Evolutionary conservation across 176 grass and related monocot genomes (phyloP).

Genomic region (Metroxylon sagu): DNA sequence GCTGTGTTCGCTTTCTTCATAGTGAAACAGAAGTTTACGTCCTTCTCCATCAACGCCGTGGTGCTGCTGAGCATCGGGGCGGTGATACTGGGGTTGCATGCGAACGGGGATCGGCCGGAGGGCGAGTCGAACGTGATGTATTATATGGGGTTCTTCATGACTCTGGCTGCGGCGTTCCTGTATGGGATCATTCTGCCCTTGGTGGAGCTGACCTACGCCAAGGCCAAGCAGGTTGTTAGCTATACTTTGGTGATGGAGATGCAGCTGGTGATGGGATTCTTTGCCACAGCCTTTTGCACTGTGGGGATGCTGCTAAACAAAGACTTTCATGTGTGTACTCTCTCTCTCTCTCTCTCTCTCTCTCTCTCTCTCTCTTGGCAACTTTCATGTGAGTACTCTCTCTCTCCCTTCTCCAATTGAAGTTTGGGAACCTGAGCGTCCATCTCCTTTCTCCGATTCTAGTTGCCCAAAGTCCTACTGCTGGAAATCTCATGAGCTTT

Average conservation of each 20-base stretch:
- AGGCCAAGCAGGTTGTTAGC: constrained; percentile 19
- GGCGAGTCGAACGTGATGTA: constrained; percentile 47
- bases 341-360: background rate
- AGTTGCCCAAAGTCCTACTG: no score
- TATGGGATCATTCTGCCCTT: constrained; percentile 47
- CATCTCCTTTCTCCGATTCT: no score
- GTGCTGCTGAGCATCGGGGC: constrained; percentile 59
- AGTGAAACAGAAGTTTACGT: constrained; percentile 58
- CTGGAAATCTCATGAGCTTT: no score
- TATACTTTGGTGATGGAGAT: constrained; percentile 83
- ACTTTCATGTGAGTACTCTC: constrained; percentile 43
- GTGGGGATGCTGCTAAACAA: constrained; percentile 63
- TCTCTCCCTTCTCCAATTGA: background rate
- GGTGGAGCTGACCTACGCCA: constrained; percentile 52
- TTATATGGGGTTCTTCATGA: constrained; percentile 56
- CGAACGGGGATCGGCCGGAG: constrained; percentile 30
- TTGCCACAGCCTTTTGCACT: constrained; percentile 42
- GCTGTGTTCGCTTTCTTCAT: constrained; percentile 61
- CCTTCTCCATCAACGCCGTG: constrained; percentile 63
- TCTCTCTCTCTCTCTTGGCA: no score
- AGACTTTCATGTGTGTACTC: constrained; percentile 49
- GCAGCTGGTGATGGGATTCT: constrained; percentile 59
- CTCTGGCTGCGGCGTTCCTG: constrained; percentile 44
- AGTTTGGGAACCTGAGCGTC: no score
- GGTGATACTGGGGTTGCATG: constrained; percentile 54